Evolutionary conservation across 441 rosid species (phyloP), one percentile per base, ranked within the genome.

Genomic region (Viola pubescens): DNA sequence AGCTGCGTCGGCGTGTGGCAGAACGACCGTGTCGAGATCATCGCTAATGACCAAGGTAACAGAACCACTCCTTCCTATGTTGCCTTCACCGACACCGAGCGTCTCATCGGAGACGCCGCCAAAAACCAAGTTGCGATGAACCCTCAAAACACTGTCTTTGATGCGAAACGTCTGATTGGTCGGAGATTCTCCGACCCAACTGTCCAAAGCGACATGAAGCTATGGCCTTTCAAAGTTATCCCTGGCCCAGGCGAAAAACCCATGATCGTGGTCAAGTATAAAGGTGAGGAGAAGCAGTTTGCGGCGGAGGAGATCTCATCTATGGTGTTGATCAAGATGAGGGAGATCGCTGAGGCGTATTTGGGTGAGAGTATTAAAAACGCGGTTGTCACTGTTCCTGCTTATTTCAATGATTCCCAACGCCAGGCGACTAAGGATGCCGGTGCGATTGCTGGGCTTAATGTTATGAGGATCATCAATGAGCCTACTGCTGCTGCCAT

Each of bases 91-190:
- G 83, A 81, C 44, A 76, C 81, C 0, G 85, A 78, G 63, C 79
- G 81, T 7, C 61, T 3, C 80, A 77, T 7, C 34, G 34, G 34
- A 1, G 34, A 26, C 34, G 78, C 85, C 0, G 82, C 85, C 14
- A 80, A 80, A 72, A 81, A 79, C 63, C 81, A 81, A 58, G 86
- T 79, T 16, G 77, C 86, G 34, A 74, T 77, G 80, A 81, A 81
- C 58, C 83, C 86, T 3, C 63, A 60, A 8, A 78, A 81, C 71
- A 81, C 79, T 0, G 83, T 81, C 9, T 78, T 81, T 52, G 81
- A 76, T 55, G 81, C 79, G 0, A 81, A 78, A 61, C 74, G 85
- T n/a, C 81, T 79, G 12, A 81, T 81, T 9, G 86, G 86, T 0
- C 68, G 81, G 43, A 71, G 81, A 4, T 81, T 68, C 69, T 68